A percentile compares a stretch with the other conserved stretches of the same genome.
These are phyloP conservation scores for Fusarium sp. DNA, from an alignment of 2,329 filamentous ascomycete genomes.

Conservation along the genomic window DNA sequence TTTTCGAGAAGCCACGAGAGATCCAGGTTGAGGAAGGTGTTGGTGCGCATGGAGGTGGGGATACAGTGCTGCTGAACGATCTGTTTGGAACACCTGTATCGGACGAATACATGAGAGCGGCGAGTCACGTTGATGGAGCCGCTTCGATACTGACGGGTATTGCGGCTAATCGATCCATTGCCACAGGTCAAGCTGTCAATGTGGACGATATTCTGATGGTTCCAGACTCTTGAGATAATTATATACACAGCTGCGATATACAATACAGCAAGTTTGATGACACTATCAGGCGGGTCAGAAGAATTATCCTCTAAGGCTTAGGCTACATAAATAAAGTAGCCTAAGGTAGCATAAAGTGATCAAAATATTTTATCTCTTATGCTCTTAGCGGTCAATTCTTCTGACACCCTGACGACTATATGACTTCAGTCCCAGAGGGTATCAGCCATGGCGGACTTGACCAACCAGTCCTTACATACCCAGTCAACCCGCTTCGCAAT, in stretches of 20 bases:
- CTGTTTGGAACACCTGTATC: slow-evolving; percentile 64
- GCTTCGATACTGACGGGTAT: slow-evolving; percentile 70
- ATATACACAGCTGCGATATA: neutral
- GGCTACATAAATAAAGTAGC: no score
- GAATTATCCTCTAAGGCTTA: no score
- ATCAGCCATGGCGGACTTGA: slow-evolving; percentile 18
- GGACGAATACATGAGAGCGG: slow-evolving; percentile 64
- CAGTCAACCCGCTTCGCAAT: slow-evolving; percentile 13
- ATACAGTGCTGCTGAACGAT: slow-evolving; percentile 66
- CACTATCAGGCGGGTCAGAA: no score
- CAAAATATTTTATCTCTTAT: no score
- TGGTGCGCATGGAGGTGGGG: slow-evolving; percentile 70
- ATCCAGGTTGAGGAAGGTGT: slow-evolving; percentile 62
- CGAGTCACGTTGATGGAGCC: slow-evolving; percentile 68
- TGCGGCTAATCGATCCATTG: slow-evolving; percentile 67
- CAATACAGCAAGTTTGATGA: neutral
- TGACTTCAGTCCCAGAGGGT: slow-evolving; percentile 13
- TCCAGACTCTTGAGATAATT: slow-evolving; percentile 1
- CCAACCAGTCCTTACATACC: slow-evolving; percentile 30
- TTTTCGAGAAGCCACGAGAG: slow-evolving; percentile 68
- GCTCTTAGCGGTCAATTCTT: no score
- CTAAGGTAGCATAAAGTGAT: no score
- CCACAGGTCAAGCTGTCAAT: slow-evolving; percentile 65
- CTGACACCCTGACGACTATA: no score
- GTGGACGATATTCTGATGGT: slow-evolving; percentile 62